Evolutionary conservation across 306 rosid genomes (phyloP).

Genomic region (Pueraria montana): DNA sequence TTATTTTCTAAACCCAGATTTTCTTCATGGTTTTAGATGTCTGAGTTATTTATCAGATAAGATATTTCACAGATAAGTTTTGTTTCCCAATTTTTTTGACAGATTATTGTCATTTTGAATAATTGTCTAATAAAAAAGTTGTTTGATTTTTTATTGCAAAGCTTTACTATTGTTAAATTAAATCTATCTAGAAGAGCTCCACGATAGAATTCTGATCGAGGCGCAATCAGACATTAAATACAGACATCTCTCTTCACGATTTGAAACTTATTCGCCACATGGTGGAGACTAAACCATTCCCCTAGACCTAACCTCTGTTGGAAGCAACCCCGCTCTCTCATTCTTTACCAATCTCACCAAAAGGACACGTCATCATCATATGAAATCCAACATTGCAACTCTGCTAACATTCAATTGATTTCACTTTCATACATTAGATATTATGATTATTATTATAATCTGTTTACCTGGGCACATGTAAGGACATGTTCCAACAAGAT

Average conservation of each 20-base stretch:
- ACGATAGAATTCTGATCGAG: too few relatives aligned
- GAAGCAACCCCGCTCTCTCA: neutral
- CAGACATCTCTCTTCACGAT: too few relatives aligned
- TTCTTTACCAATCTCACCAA: neutral
- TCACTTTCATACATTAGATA: neutral
- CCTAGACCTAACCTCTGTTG: neutral
- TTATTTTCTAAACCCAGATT: neutral
- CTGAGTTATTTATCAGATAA: neutral
- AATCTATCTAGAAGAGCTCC: too few relatives aligned
- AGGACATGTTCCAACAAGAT: slow-evolving; percentile 73
- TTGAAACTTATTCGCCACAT: too few relatives aligned
- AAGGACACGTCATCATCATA: neutral
- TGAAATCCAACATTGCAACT: slow-evolving; percentile 7
- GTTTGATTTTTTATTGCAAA: neutral
- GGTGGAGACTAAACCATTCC: neutral
- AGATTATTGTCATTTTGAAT: neutral
- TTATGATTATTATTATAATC: too few relatives aligned
- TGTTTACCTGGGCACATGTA: slow-evolving; percentile 87
- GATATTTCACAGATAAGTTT: neutral
- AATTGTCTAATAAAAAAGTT: neutral
- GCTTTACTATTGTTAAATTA: neutral
- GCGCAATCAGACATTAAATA: too few relatives aligned
- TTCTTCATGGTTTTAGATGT: neutral
- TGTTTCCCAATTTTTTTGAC: neutral
- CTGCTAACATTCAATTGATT: neutral